Percentiles rank a stretch among this genome's conserved stretches.
Conservation (phyloP, 257 asterid genomes). For the Ilex aquifolium region DNA sequence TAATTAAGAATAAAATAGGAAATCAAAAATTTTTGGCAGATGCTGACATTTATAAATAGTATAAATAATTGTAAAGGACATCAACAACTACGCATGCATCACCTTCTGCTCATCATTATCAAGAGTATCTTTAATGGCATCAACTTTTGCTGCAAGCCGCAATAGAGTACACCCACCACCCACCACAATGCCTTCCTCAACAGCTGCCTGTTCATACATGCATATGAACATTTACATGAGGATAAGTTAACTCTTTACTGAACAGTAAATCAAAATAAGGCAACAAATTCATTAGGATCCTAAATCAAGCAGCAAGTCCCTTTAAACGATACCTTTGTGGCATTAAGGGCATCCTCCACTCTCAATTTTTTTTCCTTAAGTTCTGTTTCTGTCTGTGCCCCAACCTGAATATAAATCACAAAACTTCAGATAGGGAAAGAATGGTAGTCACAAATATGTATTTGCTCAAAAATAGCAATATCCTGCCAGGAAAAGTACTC, state of each 20-base stretch:
- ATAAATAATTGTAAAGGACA: too few species aligned
- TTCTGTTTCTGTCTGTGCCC: conserved; percentile 47
- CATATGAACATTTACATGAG: not conserved
- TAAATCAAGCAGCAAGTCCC: not conserved
- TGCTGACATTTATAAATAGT: too few species aligned
- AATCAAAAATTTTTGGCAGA: too few species aligned
- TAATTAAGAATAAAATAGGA: not conserved
- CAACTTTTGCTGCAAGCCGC: conserved; percentile 53
- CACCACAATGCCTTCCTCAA: conserved; percentile 71
- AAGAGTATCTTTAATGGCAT: conserved; percentile 45
- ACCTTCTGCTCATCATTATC: conserved; percentile 41
- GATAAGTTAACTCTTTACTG: not conserved
- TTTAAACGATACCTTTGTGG: conserved; percentile 19
- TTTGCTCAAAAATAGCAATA: not conserved
- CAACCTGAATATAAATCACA: conserved; percentile 27
- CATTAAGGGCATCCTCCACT: conserved; percentile 46
- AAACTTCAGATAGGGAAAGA: not conserved
- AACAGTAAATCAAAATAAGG: not conserved
- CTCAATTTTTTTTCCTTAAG: conserved; percentile 39
- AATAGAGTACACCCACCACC: conserved; percentile 69
- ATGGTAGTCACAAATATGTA: not conserved
- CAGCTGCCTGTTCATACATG: conserved; percentile 32
- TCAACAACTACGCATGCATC: not conserved
- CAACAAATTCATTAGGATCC: not conserved
- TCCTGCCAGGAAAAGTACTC: not conserved